These are phyloP conservation scores for Porodaedalea pini DNA, from an alignment of 1,284 basidiomycete genomes.

Conservation along the genomic window DNA sequence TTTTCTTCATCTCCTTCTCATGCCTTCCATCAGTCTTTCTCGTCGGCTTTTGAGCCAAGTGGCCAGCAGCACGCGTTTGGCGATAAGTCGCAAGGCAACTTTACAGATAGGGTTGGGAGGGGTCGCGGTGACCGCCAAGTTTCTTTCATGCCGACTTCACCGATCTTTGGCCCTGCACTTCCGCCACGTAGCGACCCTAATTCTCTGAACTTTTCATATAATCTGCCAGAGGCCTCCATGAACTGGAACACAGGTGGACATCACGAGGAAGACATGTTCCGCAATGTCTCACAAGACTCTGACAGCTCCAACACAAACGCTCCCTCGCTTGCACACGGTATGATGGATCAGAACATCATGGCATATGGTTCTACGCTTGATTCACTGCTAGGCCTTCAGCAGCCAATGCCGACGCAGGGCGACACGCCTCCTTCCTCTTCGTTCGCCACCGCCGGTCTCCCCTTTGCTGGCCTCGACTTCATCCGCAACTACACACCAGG, in stretches of 20 bases:
- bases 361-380: constrained; percentile 18
- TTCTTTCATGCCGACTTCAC: constrained; percentile 12
- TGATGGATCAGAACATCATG: constrained; percentile 13
- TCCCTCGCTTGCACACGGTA: constrained; percentile 3
- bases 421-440: constrained; percentile 49
- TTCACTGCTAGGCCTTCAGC: constrained; percentile 13
- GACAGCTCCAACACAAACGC: constrained; percentile 4
- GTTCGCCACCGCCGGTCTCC: constrained; percentile 66
- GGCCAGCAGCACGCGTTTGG: constrained; percentile 3
- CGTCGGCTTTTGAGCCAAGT: constrained; percentile 6
- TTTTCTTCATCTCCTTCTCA: constrained; percentile 1
- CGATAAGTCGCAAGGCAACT: not conserved
- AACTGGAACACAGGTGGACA: constrained; percentile 10
- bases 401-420: constrained; percentile 4
- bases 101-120: not conserved
- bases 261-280: constrained; percentile 1
- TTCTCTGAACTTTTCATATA: constrained; percentile 8
- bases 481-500: constrained; percentile 64
- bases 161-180: constrained; percentile 18
- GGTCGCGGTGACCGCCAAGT: constrained; percentile 2
- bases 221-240: constrained; percentile 3
- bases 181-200: constrained; percentile 5
- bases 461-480: constrained; percentile 75
- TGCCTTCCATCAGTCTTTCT: constrained; percentile 13
- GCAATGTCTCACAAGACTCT: constrained; percentile 16